Evolutionary conservation across 306 rosid genomes (phyloP), one percentile per base, ranked within the genome.

Genomic region (Vigna reflexopilosa): DNA sequence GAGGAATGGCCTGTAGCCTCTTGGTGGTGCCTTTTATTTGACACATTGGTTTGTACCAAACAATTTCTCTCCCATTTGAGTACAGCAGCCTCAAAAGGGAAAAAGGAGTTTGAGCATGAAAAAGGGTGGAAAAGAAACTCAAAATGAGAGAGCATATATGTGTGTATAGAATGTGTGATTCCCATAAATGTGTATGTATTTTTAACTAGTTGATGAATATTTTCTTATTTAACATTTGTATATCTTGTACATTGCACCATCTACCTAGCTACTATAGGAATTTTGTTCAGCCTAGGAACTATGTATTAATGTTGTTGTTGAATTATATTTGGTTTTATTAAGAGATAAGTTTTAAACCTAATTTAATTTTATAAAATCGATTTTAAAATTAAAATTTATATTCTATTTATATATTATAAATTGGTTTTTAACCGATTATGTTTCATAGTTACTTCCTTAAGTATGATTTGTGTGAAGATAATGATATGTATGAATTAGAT

Each of bases 211-310:
- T 28, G 67, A 72, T 38, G 70, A 72, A 62, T 71, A 73, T 76
- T 68, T 52, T 69, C 80, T 75, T 82, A 64, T 61, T 47, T 32
- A 42, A 50, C 28, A 70, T 81, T 48, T 62, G 82, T 72, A 78
- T 52, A 80, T 77, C 72, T 50, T 81, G 87, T 83, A 87, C 82
- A 85, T 85, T 80, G 59, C 11, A 61, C 52, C 49, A 44, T 50
- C 79, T 62, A 26, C 30, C 45, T 89, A 76, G 38, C 51, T 77
- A 67, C 22, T 87, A 76, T 77, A 70, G 78, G 78, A 72, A 34
- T 42, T 59, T 61, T 65, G 19, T 65, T 75, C 32, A 47, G 59
- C 42, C 8, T 36, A 61, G 22, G 16, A 72, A 36, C 62, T 59
- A 78, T 50, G 59, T 44, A 13, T 75, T 34, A 32, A 32, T 32